Percentiles rank a stretch among this genome's conserved stretches.
phyloP scores from a whole-genome alignment of 2,329 filamentous ascomycete species.

The Fusarium incarnatum region DNA sequence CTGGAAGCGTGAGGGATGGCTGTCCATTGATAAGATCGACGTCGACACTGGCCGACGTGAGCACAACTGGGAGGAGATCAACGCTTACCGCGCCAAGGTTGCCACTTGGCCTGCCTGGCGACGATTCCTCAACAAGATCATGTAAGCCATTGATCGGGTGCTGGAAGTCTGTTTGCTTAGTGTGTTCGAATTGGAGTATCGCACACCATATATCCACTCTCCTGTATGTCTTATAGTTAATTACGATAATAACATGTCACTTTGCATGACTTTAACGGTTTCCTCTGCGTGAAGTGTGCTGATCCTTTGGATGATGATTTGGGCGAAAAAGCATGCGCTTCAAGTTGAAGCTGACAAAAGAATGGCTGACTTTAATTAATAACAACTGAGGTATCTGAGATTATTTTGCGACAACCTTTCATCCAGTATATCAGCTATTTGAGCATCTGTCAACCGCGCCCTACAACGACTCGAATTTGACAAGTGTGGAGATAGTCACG shows the following conservation, averaged over 20 bases:
- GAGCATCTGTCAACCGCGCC: conserved; percentile 21
- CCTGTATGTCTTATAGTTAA: conserved; percentile 34
- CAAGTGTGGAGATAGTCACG: conserved; percentile 22
- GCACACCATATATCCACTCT: conserved; percentile 9
- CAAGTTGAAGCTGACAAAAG: background rate
- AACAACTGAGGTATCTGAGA: background rate
- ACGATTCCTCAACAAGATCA: conserved; percentile 53
- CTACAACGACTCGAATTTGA: conserved; percentile 11
- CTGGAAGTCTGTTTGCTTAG: background rate
- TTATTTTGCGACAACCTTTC: background rate
- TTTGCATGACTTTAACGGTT: background rate
- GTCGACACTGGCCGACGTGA: conserved; percentile 74
- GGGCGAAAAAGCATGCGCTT: background rate
- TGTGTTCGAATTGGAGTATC: background rate
- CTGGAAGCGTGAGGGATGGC: conserved; percentile 74
- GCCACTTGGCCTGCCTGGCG: conserved; percentile 65
- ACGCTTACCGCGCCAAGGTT: conserved; percentile 63
- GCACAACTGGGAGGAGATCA: conserved; percentile 73
- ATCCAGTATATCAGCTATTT: background rate
- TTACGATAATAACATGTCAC: conserved; percentile 38
- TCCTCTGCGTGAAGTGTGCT: background rate
- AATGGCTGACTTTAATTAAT: fast-evolving
- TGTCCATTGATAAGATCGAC: conserved; percentile 71
- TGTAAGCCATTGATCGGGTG: conserved; percentile 46
- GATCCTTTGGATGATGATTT: background rate